A percentile compares a stretch with the other conserved stretches of the same genome.
These are phyloP conservation scores for Oryza australiensis DNA, from an alignment of 176 grass and related monocot species.

Conservation along the genomic window DNA sequence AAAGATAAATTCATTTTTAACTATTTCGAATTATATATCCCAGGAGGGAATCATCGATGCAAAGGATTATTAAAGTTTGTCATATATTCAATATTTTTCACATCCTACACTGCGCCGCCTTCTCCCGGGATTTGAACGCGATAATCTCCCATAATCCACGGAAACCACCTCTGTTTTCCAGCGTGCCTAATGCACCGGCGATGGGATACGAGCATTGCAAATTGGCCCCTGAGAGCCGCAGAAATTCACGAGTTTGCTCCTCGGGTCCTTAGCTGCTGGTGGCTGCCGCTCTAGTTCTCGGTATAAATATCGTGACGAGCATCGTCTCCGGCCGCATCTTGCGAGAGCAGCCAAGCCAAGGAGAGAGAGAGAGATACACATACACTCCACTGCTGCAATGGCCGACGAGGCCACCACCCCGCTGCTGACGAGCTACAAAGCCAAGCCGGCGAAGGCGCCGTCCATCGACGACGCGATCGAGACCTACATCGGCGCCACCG, in stretches of 20 bases:
- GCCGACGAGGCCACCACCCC: conserved; percentile 41
- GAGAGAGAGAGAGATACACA: background rate
- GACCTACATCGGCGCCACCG: conserved; percentile 57
- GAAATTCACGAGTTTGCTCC: background rate
- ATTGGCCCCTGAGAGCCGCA: background rate
- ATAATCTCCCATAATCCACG: background rate
- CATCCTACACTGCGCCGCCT: too few species aligned
- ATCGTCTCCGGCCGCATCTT: conserved; percentile 10
- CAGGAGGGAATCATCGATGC: too few species aligned
- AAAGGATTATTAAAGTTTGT: too few species aligned
- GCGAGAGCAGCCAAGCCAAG: background rate
- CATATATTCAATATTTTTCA: too few species aligned
- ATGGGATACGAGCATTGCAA: background rate
- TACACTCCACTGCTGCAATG: background rate
- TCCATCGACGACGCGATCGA: conserved; percentile 72
- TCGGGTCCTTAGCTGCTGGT: background rate
- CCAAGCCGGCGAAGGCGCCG: conserved; percentile 16
- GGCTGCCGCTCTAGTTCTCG: background rate
- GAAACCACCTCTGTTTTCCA: background rate
- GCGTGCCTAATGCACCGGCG: background rate
- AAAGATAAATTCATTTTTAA: too few species aligned
- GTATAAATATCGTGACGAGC: conserved; percentile 26
- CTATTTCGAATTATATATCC: too few species aligned
- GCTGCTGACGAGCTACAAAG: conserved; percentile 41
- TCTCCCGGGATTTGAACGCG: too few species aligned